A percentile compares a stretch with the other conserved stretches of the same genome.
phyloP scores from a whole-genome alignment of 257 asterid species.

The Lantana camara region DNA sequence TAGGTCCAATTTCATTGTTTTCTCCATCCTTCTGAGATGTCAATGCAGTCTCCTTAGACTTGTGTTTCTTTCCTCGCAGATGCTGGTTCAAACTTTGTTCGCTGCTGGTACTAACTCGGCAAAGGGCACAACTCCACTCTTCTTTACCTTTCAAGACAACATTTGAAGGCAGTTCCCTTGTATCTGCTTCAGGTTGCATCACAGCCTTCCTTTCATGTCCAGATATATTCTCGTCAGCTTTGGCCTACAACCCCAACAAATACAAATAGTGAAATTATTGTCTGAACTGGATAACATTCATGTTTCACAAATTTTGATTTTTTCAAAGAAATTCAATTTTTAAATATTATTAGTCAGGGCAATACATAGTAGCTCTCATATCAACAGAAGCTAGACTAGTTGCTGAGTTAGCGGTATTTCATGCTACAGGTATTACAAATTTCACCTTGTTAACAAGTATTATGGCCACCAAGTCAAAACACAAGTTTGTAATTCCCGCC shows the following conservation, averaged over 20 bases:
- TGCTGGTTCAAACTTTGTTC: slow-evolving; percentile 37
- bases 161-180: not conserved
- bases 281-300: not conserved
- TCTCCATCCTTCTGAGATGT: slow-evolving; percentile 22
- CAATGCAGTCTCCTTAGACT: slow-evolving; percentile 41
- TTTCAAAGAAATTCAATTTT: not conserved
- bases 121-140: slow-evolving; percentile 49
- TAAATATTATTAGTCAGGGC: too few species aligned
- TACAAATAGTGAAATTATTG: not conserved
- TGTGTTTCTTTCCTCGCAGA: slow-evolving; percentile 52
- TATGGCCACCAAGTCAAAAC: too few species aligned
- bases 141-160: slow-evolving; percentile 23
- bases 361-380: too few species aligned
- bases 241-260: slow-evolving; percentile 30
- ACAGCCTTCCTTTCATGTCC: slow-evolving; percentile 39
- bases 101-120: slow-evolving; percentile 34
- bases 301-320: not conserved
- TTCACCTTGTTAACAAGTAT: too few species aligned
- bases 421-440: too few species aligned
- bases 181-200: slow-evolving; percentile 22
- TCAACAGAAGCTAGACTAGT: too few species aligned
- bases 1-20: slow-evolving; percentile 33
- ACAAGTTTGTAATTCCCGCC: not conserved
- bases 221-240: slow-evolving; percentile 23
- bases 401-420: too few species aligned